Evolutionary conservation across 2,329 filamentous ascomycete genomes (phyloP), one percentile per base, ranked within the genome.

Genomic region (Colletotrichum sp.): DNA sequence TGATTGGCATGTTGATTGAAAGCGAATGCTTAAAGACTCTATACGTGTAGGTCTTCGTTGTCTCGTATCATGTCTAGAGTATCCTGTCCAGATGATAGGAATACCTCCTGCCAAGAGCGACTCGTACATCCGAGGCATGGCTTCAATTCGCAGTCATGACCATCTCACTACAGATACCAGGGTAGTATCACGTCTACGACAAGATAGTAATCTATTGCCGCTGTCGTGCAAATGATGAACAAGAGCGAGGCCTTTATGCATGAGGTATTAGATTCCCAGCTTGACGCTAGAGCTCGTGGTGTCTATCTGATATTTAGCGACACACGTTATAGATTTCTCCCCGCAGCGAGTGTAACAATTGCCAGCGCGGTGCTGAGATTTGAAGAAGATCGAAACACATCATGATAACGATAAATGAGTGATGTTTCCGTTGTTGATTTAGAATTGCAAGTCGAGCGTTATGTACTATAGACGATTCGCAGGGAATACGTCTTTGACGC

Each of bases 161-260:
- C 18, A 5, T n/a, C 18, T 43, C 0, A 0, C 9, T n/a, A 43
- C 18, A n/a, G 18, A 43, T 0, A 6, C 38, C 4, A 12, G 4
- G 3, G 38, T 0, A n/a, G 5, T n/a, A 3, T 0, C 18, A n/a
- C 0, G 5, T 5, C 38, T 12, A 0, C 9, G 4, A 43, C 9
- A 43, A n/a, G 38, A 43, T 12, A 12, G 9, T n/a, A 2, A 43
- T 43, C 18, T 43, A 12, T 43, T 43, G 9, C 18, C 0, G 18
- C 9, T 43, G 18, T 4, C 3, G 2, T 43, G 9, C 9, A 43
- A 43, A 12, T 6, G 5, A n/a, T n/a, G 3, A 5, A 10, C 18
- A 5, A n/a, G 0, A 10, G 16, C 4, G 18, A 8, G 0, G 4
- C 0, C 6, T n/a, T 43, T 12, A n/a, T 43, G 38, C 16, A 6